A percentile compares a stretch with the other conserved stretches of the same genome.
Conservation (phyloP, 2,329 filamentous ascomycete genomes). For the Fusarium nygamai region DNA sequence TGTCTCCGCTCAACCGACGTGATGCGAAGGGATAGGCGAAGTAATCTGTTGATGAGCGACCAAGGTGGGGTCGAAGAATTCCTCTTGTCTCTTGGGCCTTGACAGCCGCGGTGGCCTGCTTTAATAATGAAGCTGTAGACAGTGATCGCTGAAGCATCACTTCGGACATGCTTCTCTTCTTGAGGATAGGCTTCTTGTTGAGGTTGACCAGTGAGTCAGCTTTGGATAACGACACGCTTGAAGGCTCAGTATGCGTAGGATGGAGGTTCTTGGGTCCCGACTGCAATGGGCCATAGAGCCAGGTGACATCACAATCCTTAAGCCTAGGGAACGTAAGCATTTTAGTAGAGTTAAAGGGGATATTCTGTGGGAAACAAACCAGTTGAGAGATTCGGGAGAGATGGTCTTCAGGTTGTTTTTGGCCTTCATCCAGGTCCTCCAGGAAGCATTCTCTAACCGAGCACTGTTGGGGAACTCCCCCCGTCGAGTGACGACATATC, state of each 20-base stretch:
- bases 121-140: constrained; percentile 87
- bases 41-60: constrained; percentile 75
- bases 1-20: constrained; percentile 68
- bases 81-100: constrained; percentile 78
- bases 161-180: constrained; percentile 96
- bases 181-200: constrained; percentile 88
- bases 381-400: constrained; percentile 91
- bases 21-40: constrained; percentile 72
- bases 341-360: neutral
- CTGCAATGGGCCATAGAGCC: constrained; percentile 94
- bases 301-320: constrained; percentile 97
- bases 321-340: constrained; percentile 68
- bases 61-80: constrained; percentile 64
- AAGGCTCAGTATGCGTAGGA: constrained; percentile 53
- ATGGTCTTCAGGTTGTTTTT: constrained; percentile 89
- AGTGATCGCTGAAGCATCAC: constrained; percentile 91
- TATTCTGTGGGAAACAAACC: constrained; percentile 61
- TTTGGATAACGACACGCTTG: constrained; percentile 60
- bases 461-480: constrained; percentile 83
- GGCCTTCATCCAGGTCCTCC: constrained; percentile 95
- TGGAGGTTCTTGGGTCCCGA: constrained; percentile 70
- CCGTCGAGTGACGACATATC: constrained; percentile 85
- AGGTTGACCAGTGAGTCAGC: constrained; percentile 71
- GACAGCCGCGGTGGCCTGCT: constrained; percentile 87
- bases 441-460: constrained; percentile 93